Conservation (phyloP, 305 asterid genomes). For the Fraxinus velutina region DNA sequence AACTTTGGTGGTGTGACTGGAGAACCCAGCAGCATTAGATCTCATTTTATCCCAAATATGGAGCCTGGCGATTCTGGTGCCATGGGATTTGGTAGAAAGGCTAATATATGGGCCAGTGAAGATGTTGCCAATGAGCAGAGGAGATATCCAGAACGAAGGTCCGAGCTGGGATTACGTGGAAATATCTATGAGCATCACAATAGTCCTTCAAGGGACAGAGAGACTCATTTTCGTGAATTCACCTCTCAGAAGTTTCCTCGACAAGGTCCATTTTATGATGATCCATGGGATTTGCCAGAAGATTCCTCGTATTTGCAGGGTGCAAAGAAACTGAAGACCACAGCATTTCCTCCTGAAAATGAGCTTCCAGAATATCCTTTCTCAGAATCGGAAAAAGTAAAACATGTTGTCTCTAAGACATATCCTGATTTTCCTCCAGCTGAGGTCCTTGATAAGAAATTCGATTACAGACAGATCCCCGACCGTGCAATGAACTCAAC, state of each 20-base stretch:
- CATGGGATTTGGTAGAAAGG: constrained; percentile 40
- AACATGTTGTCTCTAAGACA: constrained; percentile 34
- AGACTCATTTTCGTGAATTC: constrained; percentile 44
- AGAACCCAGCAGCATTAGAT: constrained; percentile 40
- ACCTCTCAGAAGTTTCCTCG: constrained; percentile 51
- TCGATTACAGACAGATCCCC: constrained; percentile 45
- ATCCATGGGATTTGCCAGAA: constrained; percentile 91
- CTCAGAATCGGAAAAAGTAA: constrained; percentile 54
- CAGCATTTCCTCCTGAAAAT: constrained; percentile 43
- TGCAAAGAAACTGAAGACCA: constrained; percentile 57
- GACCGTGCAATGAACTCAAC: constrained; percentile 34
- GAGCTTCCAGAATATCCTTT: constrained; percentile 82
- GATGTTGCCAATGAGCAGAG: constrained; percentile 46
- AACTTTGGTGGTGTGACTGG: constrained; percentile 43
- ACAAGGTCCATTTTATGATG: constrained; percentile 53
- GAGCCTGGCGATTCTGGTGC: constrained; percentile 42
- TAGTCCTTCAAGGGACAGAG: constrained; percentile 52
- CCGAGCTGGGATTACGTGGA: constrained; percentile 39
- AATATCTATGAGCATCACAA: constrained; percentile 41
- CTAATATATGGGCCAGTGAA: constrained; percentile 42
- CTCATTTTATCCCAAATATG: constrained; percentile 47
- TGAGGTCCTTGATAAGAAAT: constrained; percentile 40
- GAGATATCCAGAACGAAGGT: constrained; percentile 40
- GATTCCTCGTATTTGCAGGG: constrained; percentile 59
- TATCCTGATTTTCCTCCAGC: constrained; percentile 40